Evolutionary conservation across 2,329 filamentous ascomycete genomes (phyloP), one percentile per base, ranked within the genome.

Genomic region (Ceratocystis albifundus): DNA sequence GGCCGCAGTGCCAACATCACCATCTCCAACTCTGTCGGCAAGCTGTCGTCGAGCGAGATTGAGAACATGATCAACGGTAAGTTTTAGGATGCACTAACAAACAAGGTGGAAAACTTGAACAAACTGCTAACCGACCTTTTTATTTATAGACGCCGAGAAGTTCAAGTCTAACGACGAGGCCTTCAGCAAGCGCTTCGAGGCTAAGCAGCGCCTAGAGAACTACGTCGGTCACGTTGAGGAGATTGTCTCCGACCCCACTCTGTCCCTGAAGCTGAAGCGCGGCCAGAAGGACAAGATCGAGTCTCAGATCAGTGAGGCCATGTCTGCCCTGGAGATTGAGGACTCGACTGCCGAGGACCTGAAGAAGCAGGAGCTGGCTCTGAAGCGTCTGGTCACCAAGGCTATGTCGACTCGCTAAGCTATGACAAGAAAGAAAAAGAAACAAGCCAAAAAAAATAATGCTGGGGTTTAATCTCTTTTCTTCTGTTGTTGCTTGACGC

Each of bases 231-330:
- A 93, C 76, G 93, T 97, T 70, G 94, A 99, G 86, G 94, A 99
- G 83, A 96, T 99, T 74, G 86, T 97, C 77, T 96, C 90, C 59
- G 94, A 99, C 83, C 94, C 94, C 68, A 90, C 88, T 59, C 88
- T 96, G 80, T 94, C 90, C 70, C 84, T 97, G 76, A 96, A 96
- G 86, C 85, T 99, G 77, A 97, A 97, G 90, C 91, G 93, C 74
- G 91, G 90, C 78, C 92, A 96, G 84, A 96, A 96, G 88, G 92
- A 96, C 81, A 97, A 96, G 88, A 96, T 99, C 72, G 94, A 99
- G 86, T 87, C 88, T 76, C 89, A 91, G 72, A 89, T 99, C 73
- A 93, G 88, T 78, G 94, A 99, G 74, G 94, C 94, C 73, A 97
- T 99, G 94, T 89, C 86, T 71, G 88, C 95, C 80, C 89, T 99